Evolutionary conservation across 495 filamentous ascomycete species (phyloP).

Genomic region (Hypoxylon cercidicola): DNA sequence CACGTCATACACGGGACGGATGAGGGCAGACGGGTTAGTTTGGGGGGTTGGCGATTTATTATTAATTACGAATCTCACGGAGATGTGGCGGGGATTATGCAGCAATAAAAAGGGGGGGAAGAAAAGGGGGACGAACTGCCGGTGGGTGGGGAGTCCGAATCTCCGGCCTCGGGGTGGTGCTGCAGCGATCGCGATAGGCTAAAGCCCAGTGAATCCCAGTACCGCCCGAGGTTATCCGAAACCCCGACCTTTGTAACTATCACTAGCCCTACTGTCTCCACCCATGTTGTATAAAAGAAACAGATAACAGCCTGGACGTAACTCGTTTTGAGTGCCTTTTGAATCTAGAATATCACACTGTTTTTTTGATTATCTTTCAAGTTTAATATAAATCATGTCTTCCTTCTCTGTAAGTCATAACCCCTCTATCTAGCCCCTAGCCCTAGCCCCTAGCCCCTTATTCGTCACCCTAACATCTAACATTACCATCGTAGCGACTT

Average conservation of each 20-base stretch:
- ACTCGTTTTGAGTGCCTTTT: conserved; percentile 12
- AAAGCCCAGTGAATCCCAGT: conserved; percentile 24
- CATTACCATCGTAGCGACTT: conserved; percentile 65
- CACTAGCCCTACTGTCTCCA: background rate
- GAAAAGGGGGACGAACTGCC: conserved; percentile 35
- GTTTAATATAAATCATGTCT: conserved; percentile 20
- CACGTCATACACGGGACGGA: conserved; percentile 13
- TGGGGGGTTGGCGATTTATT: conserved; percentile 27
- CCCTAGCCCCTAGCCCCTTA: background rate
- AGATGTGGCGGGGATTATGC: conserved; percentile 16
- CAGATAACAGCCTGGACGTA: conserved; percentile 12
- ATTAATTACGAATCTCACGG: conserved; percentile 23
- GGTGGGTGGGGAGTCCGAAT: conserved; percentile 34
- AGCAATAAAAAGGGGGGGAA: conserved; percentile 5
- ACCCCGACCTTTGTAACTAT: conserved; percentile 24
- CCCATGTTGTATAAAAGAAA: conserved; percentile 3
- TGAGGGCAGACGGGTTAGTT: conserved; percentile 15
- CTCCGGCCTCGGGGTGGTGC: conserved; percentile 38
- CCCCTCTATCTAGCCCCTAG: conserved; percentile 16
- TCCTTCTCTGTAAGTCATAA: conserved; percentile 35
- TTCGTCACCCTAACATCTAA: background rate
- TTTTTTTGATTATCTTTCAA: background rate
- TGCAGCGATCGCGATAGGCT: conserved; percentile 34
- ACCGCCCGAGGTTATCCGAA: conserved; percentile 41
- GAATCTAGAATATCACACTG: conserved; percentile 1